Evolutionary conservation across 805 yeast species (phyloP), one percentile per base, ranked within the genome.

Genomic region (Myxozyma neotropica): DNA sequence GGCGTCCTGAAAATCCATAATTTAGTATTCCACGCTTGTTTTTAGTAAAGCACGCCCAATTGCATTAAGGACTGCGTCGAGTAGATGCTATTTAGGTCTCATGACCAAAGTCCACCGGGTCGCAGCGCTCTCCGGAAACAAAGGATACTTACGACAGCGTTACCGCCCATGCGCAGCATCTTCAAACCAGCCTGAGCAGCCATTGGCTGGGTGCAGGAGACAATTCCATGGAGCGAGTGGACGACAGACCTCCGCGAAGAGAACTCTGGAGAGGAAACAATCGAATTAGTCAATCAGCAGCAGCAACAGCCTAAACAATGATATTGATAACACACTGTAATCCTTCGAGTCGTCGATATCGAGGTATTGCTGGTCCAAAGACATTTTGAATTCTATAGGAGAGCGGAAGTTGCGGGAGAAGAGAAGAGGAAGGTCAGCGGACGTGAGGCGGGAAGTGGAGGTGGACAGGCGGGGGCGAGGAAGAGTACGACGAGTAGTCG

Each of bases 161-260:
- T 88, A 3, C 96, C 94, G 2, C 95, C 94, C 61, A 76, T 74
- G 24, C 81, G 83, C 29, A 88, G 77, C 36, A 88, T 81, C 69
- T 80, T 79, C 33, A 86, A 71, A 2, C 90, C 92, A 0, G 91
- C 93, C 0, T 88, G 83, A 53, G 83, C 83, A 35, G 94, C 95
- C 51, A 86, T 72, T 2, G 93, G 89, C 72, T 89, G 94, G 0
- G 92, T 77, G 1, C 91, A 84, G 1, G 89, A 80, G 1, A 87
- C 90, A 50, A 88, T 83, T 1, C 92, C 94, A 68, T 81, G 82
- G 19, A 84, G 75, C 2, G 92, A 86, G 70, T 86, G 85, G 4
- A 87, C 93, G 0, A 85, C 85, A 0, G 93, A 87, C 54, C 95
- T 77, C 67, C 93, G 76, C 1, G 90, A 86, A 15, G 72, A 66